A percentile compares a stretch with the other conserved stretches of the same genome.
Evolutionary conservation across 2,329 filamentous ascomycete genomes (phyloP).

Genomic region (Aspergillus alliaceus): DNA sequence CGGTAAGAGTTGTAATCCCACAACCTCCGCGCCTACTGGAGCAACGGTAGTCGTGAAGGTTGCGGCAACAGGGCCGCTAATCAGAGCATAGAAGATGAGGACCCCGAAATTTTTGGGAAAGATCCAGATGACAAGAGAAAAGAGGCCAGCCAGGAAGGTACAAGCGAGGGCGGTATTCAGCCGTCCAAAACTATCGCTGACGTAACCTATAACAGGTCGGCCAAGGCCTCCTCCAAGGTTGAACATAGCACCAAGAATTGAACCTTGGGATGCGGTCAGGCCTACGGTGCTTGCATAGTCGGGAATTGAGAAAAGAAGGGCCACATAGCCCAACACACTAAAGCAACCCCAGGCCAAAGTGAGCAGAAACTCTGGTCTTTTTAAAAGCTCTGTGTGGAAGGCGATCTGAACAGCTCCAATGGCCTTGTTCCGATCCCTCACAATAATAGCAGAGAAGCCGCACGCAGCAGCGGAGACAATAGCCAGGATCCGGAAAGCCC

Average conservation of each 20-base stretch:
- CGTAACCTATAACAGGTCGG: constrained; percentile 59
- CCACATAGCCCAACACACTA: constrained; percentile 62
- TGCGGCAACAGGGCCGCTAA: not conserved
- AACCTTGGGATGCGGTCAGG: constrained; percentile 54
- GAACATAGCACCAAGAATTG: constrained; percentile 57
- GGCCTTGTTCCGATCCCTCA: no score
- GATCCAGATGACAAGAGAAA: not conserved
- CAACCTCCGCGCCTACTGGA: not conserved
- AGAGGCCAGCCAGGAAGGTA: not conserved
- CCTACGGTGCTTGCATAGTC: constrained; percentile 59
- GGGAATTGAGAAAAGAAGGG: constrained; percentile 62
- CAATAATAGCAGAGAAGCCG: no score
- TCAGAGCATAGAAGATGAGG: not conserved
- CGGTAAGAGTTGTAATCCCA: not conserved
- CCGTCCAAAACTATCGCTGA: constrained; percentile 57
- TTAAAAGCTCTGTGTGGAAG: not conserved
- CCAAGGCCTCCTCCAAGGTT: constrained; percentile 58
- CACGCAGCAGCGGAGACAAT: not conserved
- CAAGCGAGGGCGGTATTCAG: constrained; percentile 55
- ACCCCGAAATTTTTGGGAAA: not conserved
- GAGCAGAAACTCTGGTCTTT: not conserved
- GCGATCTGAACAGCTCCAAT: no score
- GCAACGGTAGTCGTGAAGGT: not conserved
- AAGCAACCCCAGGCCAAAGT: constrained; percentile 25
- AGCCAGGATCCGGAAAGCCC: not conserved